These are phyloP conservation scores for Saccharomycopsis javanensis DNA, from an alignment of 805 yeast genomes.

Conservation along the genomic window DNA sequence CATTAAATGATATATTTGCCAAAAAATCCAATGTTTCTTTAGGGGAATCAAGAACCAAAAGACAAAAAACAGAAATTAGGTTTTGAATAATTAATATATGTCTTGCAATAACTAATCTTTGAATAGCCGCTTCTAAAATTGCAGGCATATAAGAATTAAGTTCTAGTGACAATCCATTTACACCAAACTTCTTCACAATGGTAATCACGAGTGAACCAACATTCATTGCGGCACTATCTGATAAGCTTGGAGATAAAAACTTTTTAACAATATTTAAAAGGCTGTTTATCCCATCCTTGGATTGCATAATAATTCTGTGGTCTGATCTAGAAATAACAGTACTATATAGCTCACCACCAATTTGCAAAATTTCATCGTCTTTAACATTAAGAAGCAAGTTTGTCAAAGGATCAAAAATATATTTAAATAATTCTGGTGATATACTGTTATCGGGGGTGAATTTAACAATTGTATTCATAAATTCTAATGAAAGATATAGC, in stretches of 20 bases:
- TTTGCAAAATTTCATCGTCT: conserved; percentile 75
- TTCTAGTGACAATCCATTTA: conserved; percentile 22
- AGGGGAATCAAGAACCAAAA: conserved; percentile 55
- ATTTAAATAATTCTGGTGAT: conserved; percentile 24
- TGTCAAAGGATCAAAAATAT: conserved; percentile 24
- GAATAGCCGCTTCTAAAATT: conserved; percentile 65
- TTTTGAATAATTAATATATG: conserved; percentile 71
- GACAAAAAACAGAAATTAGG: conserved; percentile 65
- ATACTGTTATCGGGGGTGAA: conserved; percentile 29
- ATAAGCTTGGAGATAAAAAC: conserved; percentile 57
- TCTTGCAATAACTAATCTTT: conserved; percentile 53
- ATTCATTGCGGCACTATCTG: conserved; percentile 76
- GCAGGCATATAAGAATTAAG: conserved; percentile 31
- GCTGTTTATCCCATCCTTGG: conserved; percentile 38
- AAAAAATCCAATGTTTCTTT: conserved; percentile 55
- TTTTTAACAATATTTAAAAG: conserved; percentile 59
- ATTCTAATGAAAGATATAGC: conserved; percentile 47
- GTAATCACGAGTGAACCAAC: conserved; percentile 60
- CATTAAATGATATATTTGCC: conserved; percentile 28
- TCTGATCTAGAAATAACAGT: conserved; percentile 40
- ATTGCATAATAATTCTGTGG: conserved; percentile 18
- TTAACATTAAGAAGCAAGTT: conserved; percentile 29
- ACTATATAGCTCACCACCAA: conserved; percentile 65
- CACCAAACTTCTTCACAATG: conserved; percentile 43
- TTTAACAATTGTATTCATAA: conserved; percentile 40